A percentile compares a stretch with the other conserved stretches of the same genome.
These are phyloP conservation scores for Piromyces finnis DNA, from an alignment of 192 early-diverging fungal genomes.

Conservation along the genomic window DNA sequence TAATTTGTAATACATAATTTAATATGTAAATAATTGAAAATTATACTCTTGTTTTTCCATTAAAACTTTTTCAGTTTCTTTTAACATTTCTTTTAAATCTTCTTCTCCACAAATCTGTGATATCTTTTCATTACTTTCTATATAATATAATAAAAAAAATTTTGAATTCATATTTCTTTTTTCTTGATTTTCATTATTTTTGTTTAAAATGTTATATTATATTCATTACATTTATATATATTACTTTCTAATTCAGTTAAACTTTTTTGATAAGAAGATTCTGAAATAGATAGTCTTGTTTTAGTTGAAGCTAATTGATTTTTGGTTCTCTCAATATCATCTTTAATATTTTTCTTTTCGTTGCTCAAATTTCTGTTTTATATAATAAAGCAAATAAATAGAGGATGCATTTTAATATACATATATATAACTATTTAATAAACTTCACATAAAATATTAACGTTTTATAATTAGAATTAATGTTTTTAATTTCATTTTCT, in stretches of 20 bases:
- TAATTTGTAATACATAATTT: too few species aligned
- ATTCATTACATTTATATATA: too few species aligned
- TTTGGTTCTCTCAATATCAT: neutral
- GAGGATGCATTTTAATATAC: too few species aligned
- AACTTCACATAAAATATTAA: too few species aligned
- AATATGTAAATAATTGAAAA: too few species aligned
- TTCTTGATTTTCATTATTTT: too few species aligned
- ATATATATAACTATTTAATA: too few species aligned
- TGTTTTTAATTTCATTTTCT: neutral
- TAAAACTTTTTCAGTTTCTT: conserved; percentile 13
- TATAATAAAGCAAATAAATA: too few species aligned
- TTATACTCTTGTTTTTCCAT: conserved; percentile 13
- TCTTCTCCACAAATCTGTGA: conserved; percentile 2
- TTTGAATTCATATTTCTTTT: too few species aligned
- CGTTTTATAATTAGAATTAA: neutral
- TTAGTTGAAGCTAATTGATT: neutral
- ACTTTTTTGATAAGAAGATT: neutral
- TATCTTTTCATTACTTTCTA: conserved; percentile 1
- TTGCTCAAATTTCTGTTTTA: neutral
- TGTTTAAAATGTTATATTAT: too few species aligned
- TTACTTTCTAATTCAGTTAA: neutral
- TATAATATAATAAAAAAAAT: neutral
- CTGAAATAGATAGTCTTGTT: neutral
- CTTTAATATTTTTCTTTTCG: neutral
- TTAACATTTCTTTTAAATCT: conserved; percentile 8